Conservation (phyloP, 495 filamentous ascomycete species). For the Penicillium subrubescens region DNA sequence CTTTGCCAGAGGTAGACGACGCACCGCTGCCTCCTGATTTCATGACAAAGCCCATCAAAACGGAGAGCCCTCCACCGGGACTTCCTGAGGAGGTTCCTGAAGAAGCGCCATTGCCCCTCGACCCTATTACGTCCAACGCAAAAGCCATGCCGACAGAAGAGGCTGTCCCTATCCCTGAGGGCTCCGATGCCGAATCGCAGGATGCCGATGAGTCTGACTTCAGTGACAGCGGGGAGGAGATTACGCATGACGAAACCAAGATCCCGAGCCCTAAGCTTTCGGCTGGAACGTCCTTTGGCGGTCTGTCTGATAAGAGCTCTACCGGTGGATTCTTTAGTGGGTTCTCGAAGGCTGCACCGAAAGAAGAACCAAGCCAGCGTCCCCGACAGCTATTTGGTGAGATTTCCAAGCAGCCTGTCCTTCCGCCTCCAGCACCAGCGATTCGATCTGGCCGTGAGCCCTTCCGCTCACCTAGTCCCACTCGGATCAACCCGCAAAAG, state of each 20-base stretch:
- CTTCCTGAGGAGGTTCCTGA: constrained; percentile 49
- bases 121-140: constrained; percentile 10
- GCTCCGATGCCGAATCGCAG: constrained; percentile 30
- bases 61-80: constrained; percentile 12
- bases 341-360: constrained; percentile 24
- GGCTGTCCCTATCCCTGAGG: constrained; percentile 31
- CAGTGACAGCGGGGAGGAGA: constrained; percentile 40
- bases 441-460: constrained; percentile 46
- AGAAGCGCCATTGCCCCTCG: constrained; percentile 58
- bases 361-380: constrained; percentile 20
- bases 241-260: constrained; percentile 58
- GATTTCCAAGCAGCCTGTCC: constrained; percentile 53
- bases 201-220: constrained; percentile 43
- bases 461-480: constrained; percentile 79
- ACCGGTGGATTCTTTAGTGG: constrained; percentile 47
- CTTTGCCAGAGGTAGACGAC: constrained; percentile 31
- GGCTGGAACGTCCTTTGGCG: constrained; percentile 68
- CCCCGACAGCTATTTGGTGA: constrained; percentile 66
- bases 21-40: constrained; percentile 38
- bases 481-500: constrained; percentile 54
- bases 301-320: constrained; percentile 37
- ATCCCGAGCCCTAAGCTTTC: constrained; percentile 58
- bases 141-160: constrained; percentile 32
- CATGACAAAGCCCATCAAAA: constrained; percentile 23
- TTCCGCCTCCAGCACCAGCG: constrained; percentile 58